Evolutionary conservation across 306 rosid species (phyloP).

Genomic region (Hippophae tibetana): DNA sequence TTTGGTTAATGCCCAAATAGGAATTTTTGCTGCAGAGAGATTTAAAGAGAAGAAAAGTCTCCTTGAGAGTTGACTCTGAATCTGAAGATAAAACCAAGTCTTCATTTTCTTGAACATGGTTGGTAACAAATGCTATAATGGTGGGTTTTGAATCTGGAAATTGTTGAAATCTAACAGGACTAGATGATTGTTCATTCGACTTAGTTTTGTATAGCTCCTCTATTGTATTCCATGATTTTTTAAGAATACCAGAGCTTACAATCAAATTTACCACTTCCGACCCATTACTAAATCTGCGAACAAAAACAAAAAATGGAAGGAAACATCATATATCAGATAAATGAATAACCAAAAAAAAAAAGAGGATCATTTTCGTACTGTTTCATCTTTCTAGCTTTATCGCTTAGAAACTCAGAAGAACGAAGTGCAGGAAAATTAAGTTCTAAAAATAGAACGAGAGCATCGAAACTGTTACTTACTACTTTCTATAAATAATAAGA

Average conservation of each 20-base stretch:
- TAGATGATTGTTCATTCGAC: too few species aligned
- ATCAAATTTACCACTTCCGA: constrained; percentile 21
- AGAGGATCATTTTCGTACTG: too few species aligned
- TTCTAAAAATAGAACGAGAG: too few species aligned
- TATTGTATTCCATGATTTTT: constrained; percentile 23
- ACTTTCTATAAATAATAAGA: too few species aligned
- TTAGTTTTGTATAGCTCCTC: too few species aligned
- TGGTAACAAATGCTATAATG: constrained; percentile 33
- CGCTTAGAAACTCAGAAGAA: too few species aligned
- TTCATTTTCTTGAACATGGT: background rate
- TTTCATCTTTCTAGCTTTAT: too few species aligned
- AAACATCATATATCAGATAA: background rate
- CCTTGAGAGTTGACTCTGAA: constrained; percentile 17
- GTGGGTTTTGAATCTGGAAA: constrained; percentile 3
- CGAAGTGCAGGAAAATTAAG: too few species aligned
- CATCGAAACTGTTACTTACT: too few species aligned
- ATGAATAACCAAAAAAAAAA: too few species aligned
- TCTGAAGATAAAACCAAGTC: constrained; percentile 10
- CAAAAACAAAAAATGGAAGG: background rate
- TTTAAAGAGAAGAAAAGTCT: constrained; percentile 25
- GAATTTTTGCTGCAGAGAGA: constrained; percentile 25
- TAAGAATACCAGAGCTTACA: constrained; percentile 25
- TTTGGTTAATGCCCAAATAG: constrained; percentile 27
- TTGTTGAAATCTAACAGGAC: background rate
- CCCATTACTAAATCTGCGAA: constrained; percentile 49